A percentile compares a stretch with the other conserved stretches of the same genome.
Evolutionary conservation across 495 filamentous ascomycete genomes (phyloP).

Genomic region (Chaetomium fimeti): DNA sequence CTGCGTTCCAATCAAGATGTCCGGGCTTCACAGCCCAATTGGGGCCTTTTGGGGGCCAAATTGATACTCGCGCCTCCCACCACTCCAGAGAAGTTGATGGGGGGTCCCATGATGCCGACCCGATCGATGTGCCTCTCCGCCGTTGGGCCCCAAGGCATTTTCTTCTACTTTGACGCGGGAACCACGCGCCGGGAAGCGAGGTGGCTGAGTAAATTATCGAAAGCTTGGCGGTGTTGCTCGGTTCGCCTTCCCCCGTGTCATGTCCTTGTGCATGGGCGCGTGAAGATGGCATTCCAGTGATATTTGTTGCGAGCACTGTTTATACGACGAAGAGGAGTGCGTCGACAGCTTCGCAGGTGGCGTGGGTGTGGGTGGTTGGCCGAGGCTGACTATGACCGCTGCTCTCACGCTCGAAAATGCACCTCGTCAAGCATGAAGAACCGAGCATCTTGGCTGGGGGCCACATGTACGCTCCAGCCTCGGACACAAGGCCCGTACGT

Average conservation of each 20-base stretch:
- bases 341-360: background rate
- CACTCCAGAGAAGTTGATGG: too few species aligned
- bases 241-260: conserved; percentile 3
- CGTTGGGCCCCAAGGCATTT: background rate
- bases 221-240: background rate
- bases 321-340: too few species aligned
- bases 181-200: background rate
- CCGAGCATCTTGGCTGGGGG: background rate
- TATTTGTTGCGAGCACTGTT: background rate
- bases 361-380: background rate
- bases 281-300: background rate
- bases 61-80: too few species aligned
- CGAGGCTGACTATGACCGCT: background rate
- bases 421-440: too few species aligned
- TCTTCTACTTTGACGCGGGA: background rate
- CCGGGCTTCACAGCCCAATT: too few species aligned
- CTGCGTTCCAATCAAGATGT: too few species aligned
- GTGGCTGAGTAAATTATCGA: conserved; percentile 4
- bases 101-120: too few species aligned
- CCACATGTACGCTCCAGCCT: background rate
- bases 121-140: background rate
- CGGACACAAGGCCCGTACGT: too few species aligned
- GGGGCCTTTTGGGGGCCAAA: too few species aligned
- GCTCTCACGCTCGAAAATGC: too few species aligned
- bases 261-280: background rate